phyloP scores from a whole-genome alignment of 2,329 filamentous ascomycete genomes.

The Colletotrichum sp. region DNA sequence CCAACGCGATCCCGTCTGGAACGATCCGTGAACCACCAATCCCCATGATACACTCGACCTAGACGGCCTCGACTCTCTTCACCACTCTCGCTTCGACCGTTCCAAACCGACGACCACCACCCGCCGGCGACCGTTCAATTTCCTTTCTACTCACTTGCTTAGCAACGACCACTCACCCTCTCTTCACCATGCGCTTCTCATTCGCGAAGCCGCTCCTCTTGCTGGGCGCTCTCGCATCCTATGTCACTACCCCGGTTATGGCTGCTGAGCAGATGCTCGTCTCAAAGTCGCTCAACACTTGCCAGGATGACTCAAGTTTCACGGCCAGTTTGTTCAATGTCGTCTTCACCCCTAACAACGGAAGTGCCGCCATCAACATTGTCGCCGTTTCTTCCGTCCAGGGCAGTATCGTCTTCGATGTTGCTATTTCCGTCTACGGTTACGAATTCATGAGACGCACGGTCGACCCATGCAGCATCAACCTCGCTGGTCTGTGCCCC shows the following conservation, averaged over 20 bases:
- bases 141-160: background rate
- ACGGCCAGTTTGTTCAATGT: slow-evolving; percentile 90
- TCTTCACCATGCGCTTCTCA: slow-evolving; percentile 51
- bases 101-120: background rate
- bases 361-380: slow-evolving; percentile 75
- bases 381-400: slow-evolving; percentile 82
- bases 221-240: slow-evolving; percentile 48
- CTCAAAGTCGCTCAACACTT: slow-evolving; percentile 84
- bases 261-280: slow-evolving; percentile 72
- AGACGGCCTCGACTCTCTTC: slow-evolving; percentile 1
- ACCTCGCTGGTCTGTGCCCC: slow-evolving; percentile 81
- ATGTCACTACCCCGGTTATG: slow-evolving; percentile 46
- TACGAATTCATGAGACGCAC: slow-evolving; percentile 71
- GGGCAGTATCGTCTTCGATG: slow-evolving; percentile 79
- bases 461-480: slow-evolving; percentile 77
- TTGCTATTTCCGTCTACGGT: slow-evolving; percentile 83
- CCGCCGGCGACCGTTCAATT: background rate
- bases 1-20: slow-evolving; percentile 7
- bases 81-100: background rate
- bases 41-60: slow-evolving; percentile 12
- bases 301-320: slow-evolving; percentile 84
- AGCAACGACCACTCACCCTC: slow-evolving; percentile 7
- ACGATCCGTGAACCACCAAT: slow-evolving; percentile 1
- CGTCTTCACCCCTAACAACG: slow-evolving; percentile 77
- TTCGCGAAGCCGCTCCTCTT: slow-evolving; percentile 49